phyloP scores from a whole-genome alignment of 1,284 basidiomycete species.

The Erythrobasidium hasegawianum region DNA sequence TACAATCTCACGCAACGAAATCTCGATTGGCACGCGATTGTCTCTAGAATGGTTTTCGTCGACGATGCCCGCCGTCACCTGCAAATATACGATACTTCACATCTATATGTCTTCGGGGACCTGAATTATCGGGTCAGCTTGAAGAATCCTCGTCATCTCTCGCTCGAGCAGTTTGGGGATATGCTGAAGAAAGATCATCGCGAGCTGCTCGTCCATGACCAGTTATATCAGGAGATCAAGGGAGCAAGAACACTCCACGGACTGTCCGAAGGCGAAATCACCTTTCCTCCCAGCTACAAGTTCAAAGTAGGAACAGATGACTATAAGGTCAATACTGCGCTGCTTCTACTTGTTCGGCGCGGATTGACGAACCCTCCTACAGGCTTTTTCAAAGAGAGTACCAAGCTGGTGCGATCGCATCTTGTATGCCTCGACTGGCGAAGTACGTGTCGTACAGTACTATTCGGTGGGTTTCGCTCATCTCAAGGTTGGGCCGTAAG shows the following conservation, averaged over 20 bases:
- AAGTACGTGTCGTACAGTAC: background rate
- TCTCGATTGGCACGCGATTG: constrained; percentile 72
- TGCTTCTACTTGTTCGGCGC: too few relatives aligned
- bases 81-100: constrained; percentile 70
- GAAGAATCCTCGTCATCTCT: constrained; percentile 56
- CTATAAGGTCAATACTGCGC: constrained; percentile 61
- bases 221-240: constrained; percentile 63
- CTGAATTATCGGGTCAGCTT: constrained; percentile 78
- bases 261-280: constrained; percentile 75
- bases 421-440: constrained; percentile 64
- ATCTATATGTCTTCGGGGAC: constrained; percentile 77
- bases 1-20: constrained; percentile 68
- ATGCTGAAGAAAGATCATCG: constrained; percentile 37
- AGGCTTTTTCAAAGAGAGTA: constrained; percentile 58
- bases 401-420: constrained; percentile 96
- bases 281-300: constrained; percentile 85
- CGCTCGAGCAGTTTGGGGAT: constrained; percentile 44
- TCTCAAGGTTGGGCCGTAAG: too few relatives aligned
- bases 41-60: constrained; percentile 73
- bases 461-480: background rate
- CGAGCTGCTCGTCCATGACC: constrained; percentile 69
- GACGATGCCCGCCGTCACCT: constrained; percentile 50
- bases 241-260: constrained; percentile 65
- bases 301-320: constrained; percentile 71
- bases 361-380: background rate